Evolutionary conservation across 2,329 filamentous ascomycete genomes (phyloP), one percentile per base, ranked within the genome.

Genomic region (Achaetomium macrosporum): DNA sequence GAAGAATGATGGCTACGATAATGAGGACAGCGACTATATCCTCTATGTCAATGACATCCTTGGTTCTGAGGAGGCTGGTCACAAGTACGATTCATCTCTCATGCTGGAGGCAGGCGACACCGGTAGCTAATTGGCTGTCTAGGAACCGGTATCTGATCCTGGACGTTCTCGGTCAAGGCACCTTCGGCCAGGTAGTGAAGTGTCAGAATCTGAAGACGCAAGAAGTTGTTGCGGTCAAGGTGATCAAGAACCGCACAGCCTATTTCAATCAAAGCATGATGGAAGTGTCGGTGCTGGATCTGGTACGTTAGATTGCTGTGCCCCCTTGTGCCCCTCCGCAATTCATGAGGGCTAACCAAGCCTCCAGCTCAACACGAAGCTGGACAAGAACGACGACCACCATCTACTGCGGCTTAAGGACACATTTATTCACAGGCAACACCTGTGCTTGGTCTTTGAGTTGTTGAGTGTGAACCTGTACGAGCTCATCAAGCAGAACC

Each of bases 251-350:
- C 71, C 85, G 92, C 64, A 99, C 93, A 1, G 93, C 93, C 36
- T 99, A 99, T 70, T 99, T 99, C 76, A 99, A 99, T 68, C 93
- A 99, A 71, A 97, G 93, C 70, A 99, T 99, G 93, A 99, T 99
- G 93, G 93, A 99, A 68, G 93, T 99, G 31, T 99, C 93, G 1
- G 93, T 99, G 20, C 77, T 99, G 53, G 93, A 99, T 70, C 68
- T 99, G 77, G 90, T 95, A 77, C 53, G 82, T 62, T 49, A 11
- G 10, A 10, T 60, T 35, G 31, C 17, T n/a, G 40, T n/a, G 40
- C 15, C 15, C 31, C 3, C 0, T 5, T 10, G 12, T 25, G n/a
- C 31, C 12, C 9, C 6, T 5, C 1, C 16, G 20, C 7, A 17
- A 20, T 9, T 16, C 16, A 9, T 9, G 11, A 6, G 6, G 7